A percentile compares a stretch with the other conserved stretches of the same genome.
Conservation (phyloP, 805 yeast species). For the Pichia ethanolica region DNA sequence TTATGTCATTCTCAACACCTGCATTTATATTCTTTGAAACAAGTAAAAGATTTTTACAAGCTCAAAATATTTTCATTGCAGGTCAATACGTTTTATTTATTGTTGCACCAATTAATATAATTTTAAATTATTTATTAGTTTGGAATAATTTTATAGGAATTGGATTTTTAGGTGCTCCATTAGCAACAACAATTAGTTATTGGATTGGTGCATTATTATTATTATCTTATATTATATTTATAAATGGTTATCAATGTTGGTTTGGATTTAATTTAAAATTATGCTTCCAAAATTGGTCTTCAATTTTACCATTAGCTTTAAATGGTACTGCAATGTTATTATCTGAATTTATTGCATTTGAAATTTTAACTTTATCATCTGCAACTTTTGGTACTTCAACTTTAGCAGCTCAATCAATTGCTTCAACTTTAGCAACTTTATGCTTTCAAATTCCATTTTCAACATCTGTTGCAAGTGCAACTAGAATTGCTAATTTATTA, state of each 20-base stretch:
- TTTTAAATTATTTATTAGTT: conserved; percentile 53
- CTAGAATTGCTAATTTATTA: conserved; percentile 62
- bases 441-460: conserved; percentile 65
- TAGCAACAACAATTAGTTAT: conserved; percentile 56
- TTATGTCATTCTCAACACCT: conserved; percentile 41
- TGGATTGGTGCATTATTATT: conserved; percentile 54
- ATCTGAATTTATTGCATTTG: conserved; percentile 68
- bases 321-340: conserved; percentile 67
- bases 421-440: conserved; percentile 54
- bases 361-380: conserved; percentile 55
- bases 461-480: conserved; percentile 58
- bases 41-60: conserved; percentile 57
- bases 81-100: conserved; percentile 55
- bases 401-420: conserved; percentile 61
- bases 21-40: conserved; percentile 42
- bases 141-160: conserved; percentile 44
- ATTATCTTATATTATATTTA: conserved; percentile 33
- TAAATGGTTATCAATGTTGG: conserved; percentile 34
- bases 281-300: conserved; percentile 42
- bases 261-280: conserved; percentile 22
- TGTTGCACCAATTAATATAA: conserved; percentile 61
- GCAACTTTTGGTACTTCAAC: conserved; percentile 49
- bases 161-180: conserved; percentile 66
- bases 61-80: conserved; percentile 68
- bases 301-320: conserved; percentile 49